Evolutionary conservation across 768 basidiomycete species (phyloP), one percentile per base, ranked within the genome.

Genomic region (Tylopilus rubrobrunneus): DNA sequence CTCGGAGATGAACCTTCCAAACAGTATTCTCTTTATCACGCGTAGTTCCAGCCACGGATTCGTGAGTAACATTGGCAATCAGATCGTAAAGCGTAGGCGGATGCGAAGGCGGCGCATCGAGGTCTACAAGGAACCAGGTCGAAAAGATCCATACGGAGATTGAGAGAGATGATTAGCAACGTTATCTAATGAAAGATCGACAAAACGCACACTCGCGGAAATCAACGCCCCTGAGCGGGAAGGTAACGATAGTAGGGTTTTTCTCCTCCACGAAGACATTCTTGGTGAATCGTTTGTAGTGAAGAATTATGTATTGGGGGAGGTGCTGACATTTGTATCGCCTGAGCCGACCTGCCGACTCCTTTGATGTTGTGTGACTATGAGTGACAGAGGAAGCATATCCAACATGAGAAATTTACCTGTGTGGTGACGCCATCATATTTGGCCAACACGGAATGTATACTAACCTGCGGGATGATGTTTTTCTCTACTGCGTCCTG

Each of bases 221-320:
- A 71, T 99, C 96, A 19, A 98, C 80, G 4, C 96, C 95, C 53
- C 89, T 82, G 25, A 98, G 76, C 3, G 96, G 96, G 65, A 97
- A 99, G 67, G 96, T 99, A 61, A 99, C 90, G 56, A 99, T 95
- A 1, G 97, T 99, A 8, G 96, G 96, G 64, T 99, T 99, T 73
- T 97, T 97, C 71, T 99, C 97, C 70, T 98, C 96, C 7, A 98
- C 94, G 63, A 98, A 98, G 49, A 79, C 79, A 69, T 98, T 99
- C 69, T 91, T 97, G 23, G 92, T 94, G 73, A 98, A 99, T 37
- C 97, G 84, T 69, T 95, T 98, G 78, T 88, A 95, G 68, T 96
- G 91, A 19, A 98, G 76, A 63, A 98, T 89, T 64, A 99, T 85
- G 67, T 97, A 98, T 47, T 80, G 90, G 37, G 97, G 97, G 56